Conservation (phyloP, 2,329 filamentous ascomycete species). For the Colletotrichum spaethianum region DNA sequence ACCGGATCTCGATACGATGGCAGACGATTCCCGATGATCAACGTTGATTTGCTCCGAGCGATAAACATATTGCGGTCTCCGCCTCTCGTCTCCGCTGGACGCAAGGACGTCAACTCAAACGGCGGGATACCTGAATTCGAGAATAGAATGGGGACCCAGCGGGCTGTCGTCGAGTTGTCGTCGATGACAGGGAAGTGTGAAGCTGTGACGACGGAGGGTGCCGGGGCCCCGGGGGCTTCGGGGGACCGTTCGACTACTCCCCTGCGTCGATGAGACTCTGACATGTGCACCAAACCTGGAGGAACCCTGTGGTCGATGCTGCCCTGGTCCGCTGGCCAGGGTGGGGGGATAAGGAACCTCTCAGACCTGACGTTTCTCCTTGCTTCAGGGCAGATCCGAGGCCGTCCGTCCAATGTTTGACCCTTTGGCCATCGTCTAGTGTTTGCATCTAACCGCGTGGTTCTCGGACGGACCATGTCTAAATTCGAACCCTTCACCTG, state of each 20-base stretch:
- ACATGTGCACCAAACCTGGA: slow-evolving; percentile 24
- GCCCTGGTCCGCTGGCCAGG: slow-evolving; percentile 13
- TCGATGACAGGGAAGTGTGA: slow-evolving; percentile 8
- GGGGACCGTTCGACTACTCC: slow-evolving; percentile 2
- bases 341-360: neutral
- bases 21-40: slow-evolving; percentile 14
- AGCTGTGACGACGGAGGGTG: slow-evolving; percentile 5
- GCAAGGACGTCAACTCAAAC: slow-evolving; percentile 21
- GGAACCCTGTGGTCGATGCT: slow-evolving; percentile 1
- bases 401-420: slow-evolving; percentile 24
- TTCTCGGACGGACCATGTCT: slow-evolving; percentile 16
- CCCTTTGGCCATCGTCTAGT: slow-evolving; percentile 17
- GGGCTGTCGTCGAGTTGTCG: slow-evolving; percentile 6
- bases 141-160: slow-evolving; percentile 12
- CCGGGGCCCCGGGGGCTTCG: slow-evolving; percentile 6
- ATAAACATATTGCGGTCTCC: slow-evolving; percentile 23
- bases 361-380: slow-evolving; percentile 11
- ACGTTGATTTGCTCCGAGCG: slow-evolving; percentile 22
- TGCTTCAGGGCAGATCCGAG: slow-evolving; percentile 22
- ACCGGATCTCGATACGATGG: slow-evolving; percentile 29
- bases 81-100: slow-evolving; percentile 24
- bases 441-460: slow-evolving; percentile 13
- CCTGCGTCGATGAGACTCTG: slow-evolving; percentile 33
- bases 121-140: neutral
- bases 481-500: slow-evolving; percentile 19